Evolutionary conservation across 768 basidiomycete genomes (phyloP), one percentile per base, ranked within the genome.

Genomic region (Kwoniella mangroviensis): DNA sequence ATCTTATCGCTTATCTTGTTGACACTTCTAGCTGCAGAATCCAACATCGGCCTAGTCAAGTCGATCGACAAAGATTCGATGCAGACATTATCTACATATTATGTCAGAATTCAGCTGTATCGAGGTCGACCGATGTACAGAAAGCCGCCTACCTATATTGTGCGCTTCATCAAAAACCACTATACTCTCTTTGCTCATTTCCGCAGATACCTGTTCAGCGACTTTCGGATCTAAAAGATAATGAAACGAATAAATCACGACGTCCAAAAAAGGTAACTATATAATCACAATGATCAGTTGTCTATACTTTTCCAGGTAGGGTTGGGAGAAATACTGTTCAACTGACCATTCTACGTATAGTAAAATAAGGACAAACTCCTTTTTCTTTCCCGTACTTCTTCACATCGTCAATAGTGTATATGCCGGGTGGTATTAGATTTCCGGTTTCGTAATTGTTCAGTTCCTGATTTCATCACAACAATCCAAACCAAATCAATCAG

Each of bases 151-250:
- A 94, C 95, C 95, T 62, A 99, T 99, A 81, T 99, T 99, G 84
- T 99, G 97, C 17, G 97, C 97, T 81, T 99, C 97, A 79, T 99
- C 97, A 78, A 99, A 99, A 1, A 99, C 97, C 49, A 99, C 94
- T 63, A 99, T 99, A 40, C 94, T 91, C 81, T 99, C 97, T 78
- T 98, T 98, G 9, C 92, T 92, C 85, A 99, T 87, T 82, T 99
- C 97, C 79, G 93, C 95, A 2, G 97, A 98, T 15, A 99, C 97
- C 84, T 98, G 95, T 76, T 98, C 97, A 0, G 97, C 97, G 52
- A 99, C 95, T 84, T 99, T 99, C 2, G 97, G 97, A 84, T 99
- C 97, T 40, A 99, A 88, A 40, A 99, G 86, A 82, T 99, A 99
- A 83, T 99, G 97, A 84, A 98, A 99, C 21, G 97, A 99, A 81